Evolutionary conservation across 768 basidiomycete genomes (phyloP), one percentile per base, ranked within the genome.

Genomic region (Lactifluus pinguis): DNA sequence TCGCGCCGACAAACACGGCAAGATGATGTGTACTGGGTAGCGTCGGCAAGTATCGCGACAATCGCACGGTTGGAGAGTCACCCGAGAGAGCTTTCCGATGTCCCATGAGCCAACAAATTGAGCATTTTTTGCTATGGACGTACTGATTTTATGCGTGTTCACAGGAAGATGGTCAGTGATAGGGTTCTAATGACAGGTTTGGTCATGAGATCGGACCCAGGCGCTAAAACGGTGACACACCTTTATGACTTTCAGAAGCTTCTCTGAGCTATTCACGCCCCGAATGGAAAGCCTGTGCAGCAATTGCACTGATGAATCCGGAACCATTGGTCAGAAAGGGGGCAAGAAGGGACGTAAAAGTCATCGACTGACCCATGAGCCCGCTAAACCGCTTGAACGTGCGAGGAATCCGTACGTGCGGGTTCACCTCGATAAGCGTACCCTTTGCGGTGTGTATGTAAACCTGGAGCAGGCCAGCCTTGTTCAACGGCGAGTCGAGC

Each of bases 341-440:
- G 17, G 8, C 19, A 34, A 25, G 15, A 8, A 29, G 17, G 11
- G 29, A 36, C 34, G 55, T 51, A 59, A 32, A 49, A 11, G 25
- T 17, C 2, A 45, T 25, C 11, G 15, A 65, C 79, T 64, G 69
- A 95, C 94, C 95, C 97, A 99, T 99, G 65, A 99, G 78, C 21
- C 97, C 97, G 60, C 92, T 93, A 75, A 99, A 99, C 10, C 97
- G 85, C 75, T 99, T 99, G 75, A 99, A 98, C 13, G 97, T 99
- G 64, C 97, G 82, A 11, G 97, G 97, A 68, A 99, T 99, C 58
- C 97, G 83, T 11, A 98, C 94, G 74, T 92, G 89, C 2, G 97
- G 97, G 73, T 99, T 98, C 67, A 98, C 93, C 75, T 99, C 95
- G 70, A 99, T 98, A 49, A 99, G 82, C 13, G 94, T 90, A 42